Evolutionary conservation across 257 asterid species (phyloP).

Genomic region (Solanum dulcamara): DNA sequence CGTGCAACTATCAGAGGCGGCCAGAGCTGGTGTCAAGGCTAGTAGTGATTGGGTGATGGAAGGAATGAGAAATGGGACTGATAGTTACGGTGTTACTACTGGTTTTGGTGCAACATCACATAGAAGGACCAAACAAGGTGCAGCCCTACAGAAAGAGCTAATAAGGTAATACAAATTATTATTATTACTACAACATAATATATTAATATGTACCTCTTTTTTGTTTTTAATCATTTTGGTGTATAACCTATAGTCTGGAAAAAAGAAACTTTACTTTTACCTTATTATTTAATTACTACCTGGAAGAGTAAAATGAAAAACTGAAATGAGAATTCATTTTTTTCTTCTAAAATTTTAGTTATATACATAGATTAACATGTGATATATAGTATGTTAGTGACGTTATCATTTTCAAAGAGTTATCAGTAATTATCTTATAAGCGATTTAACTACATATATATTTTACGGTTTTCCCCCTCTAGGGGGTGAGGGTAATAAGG

Average conservation of each 20-base stretch:
- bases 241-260: background rate
- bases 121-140: slow-evolving; percentile 29
- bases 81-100: slow-evolving; percentile 33
- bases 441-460: background rate
- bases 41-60: slow-evolving; percentile 38
- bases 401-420: background rate
- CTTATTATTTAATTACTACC: background rate
- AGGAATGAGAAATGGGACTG: slow-evolving; percentile 24
- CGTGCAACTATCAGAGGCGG: slow-evolving; percentile 28
- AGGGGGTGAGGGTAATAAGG: background rate
- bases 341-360: background rate
- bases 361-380: background rate
- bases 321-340: background rate
- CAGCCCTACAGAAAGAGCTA: slow-evolving; percentile 31
- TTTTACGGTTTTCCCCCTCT: too few relatives aligned
- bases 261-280: background rate
- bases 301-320: too few relatives aligned
- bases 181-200: background rate
- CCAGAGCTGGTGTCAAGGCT: slow-evolving; percentile 27
- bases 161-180: slow-evolving; percentile 13
- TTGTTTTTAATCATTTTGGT: background rate
- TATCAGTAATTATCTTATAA: background rate
- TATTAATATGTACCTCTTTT: background rate
- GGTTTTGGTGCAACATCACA: slow-evolving; percentile 39
- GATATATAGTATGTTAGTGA: background rate